Evolutionary conservation across 2,329 filamentous ascomycete genomes (phyloP), one percentile per base, ranked within the genome.

Genomic region (Monilinia aucupariae): DNA sequence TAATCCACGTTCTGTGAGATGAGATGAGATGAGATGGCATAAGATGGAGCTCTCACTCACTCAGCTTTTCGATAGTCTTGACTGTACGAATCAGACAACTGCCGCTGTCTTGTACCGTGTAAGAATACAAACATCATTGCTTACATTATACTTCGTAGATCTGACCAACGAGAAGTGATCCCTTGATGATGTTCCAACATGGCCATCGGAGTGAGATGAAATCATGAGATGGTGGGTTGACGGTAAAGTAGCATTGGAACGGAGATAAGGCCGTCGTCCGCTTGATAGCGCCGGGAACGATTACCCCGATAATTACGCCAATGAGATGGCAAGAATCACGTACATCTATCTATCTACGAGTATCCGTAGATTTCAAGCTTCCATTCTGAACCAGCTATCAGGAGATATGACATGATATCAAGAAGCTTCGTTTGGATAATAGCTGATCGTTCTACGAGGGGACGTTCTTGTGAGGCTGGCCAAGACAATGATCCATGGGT

Each of bases 11-110:
- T 45, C 30, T 37, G 39, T 39, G 39, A 55, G 50, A 55, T 61
- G 41, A 62, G 39, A 61, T 48, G 15, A 61, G 39, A 61, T 48
- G 15, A 61, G 39, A 61, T 53, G 59, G 34, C 51, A 53, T 58
- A 34, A 50, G 56, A 61, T 54, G 32, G 22, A 20, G 50, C 39
- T 25, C 15, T 25, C 15, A n/a, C n/a, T 15, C 12, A 56, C 22
- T 49, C 51, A 62, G 60, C 43, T 12, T 37, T 34, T 22, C n/a
- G 22, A 30, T 43, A 20, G 37, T 50, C 22, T 22, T 39, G 50
- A 27, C 10, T 49, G 17, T 62, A 22, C 60, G 30, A 56, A 50
- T 56, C 9, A 56, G 20, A 56, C 22, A 56, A 62, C 12, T 62
- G 41, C 60, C 41, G 51, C 17, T 41, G 37, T 12, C 34, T n/a